Conservation (phyloP, 129 eudicot species). For the Artemisia tridentata region DNA sequence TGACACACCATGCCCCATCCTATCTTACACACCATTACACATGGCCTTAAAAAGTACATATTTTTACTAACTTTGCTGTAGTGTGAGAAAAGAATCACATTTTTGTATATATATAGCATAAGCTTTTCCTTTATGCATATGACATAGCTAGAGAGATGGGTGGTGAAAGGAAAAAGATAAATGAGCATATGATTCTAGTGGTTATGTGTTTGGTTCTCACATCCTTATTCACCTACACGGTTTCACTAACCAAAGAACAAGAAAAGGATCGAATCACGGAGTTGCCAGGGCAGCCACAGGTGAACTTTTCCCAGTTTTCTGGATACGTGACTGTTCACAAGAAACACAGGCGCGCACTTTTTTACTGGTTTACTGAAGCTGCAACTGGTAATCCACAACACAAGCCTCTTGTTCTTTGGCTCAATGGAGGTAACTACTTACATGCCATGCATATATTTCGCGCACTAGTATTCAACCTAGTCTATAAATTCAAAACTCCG, state of each 20-base stretch:
- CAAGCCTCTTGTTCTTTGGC: slow-evolving; percentile 95
- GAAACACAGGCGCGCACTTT: slow-evolving; percentile 67
- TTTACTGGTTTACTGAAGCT: slow-evolving; percentile 89
- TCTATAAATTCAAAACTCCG: too few relatives aligned
- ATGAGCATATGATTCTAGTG: slow-evolving; percentile 5
- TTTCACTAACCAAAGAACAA: slow-evolving; percentile 37
- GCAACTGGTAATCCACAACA: slow-evolving; percentile 31
- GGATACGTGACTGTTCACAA: slow-evolving; percentile 80
- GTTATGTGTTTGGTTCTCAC: slow-evolving; percentile 20
- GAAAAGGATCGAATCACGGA: slow-evolving; percentile 56
- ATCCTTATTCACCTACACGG: slow-evolving; percentile 21
- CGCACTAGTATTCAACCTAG: neutral
- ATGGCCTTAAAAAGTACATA: too few relatives aligned
- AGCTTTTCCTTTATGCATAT: too few relatives aligned
- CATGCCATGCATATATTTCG: neutral
- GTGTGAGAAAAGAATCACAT: too few relatives aligned
- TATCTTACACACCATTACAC: too few relatives aligned
- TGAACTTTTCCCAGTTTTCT: slow-evolving; percentile 69
- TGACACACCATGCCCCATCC: too few relatives aligned
- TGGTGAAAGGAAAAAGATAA: slow-evolving; percentile 19
- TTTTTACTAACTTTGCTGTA: too few relatives aligned
- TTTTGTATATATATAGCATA: too few relatives aligned
- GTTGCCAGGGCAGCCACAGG: slow-evolving; percentile 84
- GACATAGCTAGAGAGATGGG: neutral
- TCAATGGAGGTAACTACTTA: slow-evolving; percentile 78